phyloP scores from a whole-genome alignment of 768 basidiomycete genomes.

The Jaapia argillacea region DNA sequence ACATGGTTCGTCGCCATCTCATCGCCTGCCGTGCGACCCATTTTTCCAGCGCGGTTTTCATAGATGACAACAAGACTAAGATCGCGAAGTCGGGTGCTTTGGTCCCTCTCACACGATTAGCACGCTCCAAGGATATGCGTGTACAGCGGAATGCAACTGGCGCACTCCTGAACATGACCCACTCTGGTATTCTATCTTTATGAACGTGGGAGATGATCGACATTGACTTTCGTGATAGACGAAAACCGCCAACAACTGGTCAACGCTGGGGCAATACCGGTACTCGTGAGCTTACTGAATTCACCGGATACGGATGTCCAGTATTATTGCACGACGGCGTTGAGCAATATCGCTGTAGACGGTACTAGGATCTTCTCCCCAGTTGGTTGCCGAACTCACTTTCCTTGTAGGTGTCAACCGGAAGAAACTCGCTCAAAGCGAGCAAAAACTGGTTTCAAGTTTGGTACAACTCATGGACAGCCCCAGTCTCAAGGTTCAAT shows the following conservation, averaged over 20 bases:
- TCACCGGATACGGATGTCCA: conserved; percentile 99
- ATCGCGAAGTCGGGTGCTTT: conserved; percentile 99
- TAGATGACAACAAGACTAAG: conserved; percentile 99
- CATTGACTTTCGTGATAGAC: conserved; percentile 36
- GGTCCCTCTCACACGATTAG: conserved; percentile 90
- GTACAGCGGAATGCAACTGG: conserved; percentile 99
- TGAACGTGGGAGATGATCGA: neutral
- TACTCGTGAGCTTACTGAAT: conserved; percentile 88
- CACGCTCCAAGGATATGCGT: conserved; percentile 97
- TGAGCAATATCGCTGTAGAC: conserved; percentile 98
- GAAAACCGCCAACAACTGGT: conserved; percentile 98
- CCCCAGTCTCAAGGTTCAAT: conserved; percentile 95
- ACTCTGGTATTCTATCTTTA: conserved; percentile 60
- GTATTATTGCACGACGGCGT: conserved; percentile 97
- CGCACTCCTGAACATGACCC: conserved; percentile 97
- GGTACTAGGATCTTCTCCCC: conserved; percentile 29
- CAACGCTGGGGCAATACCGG: conserved; percentile 96
- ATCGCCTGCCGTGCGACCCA: conserved; percentile 1
- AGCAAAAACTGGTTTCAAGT: conserved; percentile 90
- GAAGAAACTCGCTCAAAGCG: conserved; percentile 88
- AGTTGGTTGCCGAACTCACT: neutral
- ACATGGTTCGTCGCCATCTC: conserved; percentile 54
- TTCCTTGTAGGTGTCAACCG: conserved; percentile 60
- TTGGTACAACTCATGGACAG: conserved; percentile 96
- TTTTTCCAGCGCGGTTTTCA: neutral